phyloP scores from a whole-genome alignment of 441 rosid genomes.

The Gossypium trilobum region DNA sequence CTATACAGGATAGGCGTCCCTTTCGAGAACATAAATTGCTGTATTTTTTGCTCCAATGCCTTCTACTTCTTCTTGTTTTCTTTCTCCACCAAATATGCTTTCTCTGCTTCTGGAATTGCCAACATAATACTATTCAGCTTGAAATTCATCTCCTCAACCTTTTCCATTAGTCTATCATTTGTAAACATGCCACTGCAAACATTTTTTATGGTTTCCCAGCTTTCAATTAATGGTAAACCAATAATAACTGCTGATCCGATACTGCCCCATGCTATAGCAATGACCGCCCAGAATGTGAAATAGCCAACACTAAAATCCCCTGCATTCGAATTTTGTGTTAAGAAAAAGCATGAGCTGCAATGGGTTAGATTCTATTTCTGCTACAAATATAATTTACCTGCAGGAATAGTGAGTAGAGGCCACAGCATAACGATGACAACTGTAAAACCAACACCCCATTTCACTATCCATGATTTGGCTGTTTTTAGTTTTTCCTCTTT shows the following conservation, averaged over 20 bases:
- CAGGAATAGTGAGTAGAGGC: conserved; percentile 76
- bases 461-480: conserved; percentile 72
- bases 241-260: conserved; percentile 60
- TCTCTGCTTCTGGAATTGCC: conserved; percentile 1
- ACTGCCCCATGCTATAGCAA: conserved; percentile 80
- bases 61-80: not conserved
- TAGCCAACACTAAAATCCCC: conserved; percentile 61
- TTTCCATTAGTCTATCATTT: conserved; percentile 55
- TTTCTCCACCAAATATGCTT: not conserved
- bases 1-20: not conserved
- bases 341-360: not conserved
- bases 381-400: conserved; percentile 33
- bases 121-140: not conserved
- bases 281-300: conserved; percentile 80
- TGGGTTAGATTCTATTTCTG: not conserved
- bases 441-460: conserved; percentile 76
- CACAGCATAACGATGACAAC: conserved; percentile 56
- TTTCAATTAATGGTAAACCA: conserved; percentile 61
- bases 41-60: not conserved
- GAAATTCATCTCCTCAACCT: conserved; percentile 20
- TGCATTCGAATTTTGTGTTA: conserved; percentile 18
- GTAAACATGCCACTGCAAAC: conserved; percentile 70
- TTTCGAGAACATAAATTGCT: not conserved
- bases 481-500: conserved; percentile 60
- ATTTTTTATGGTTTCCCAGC: conserved; percentile 59